Evolutionary conservation across 495 filamentous ascomycete species (phyloP).

Genomic region (Neurospora sp.): DNA sequence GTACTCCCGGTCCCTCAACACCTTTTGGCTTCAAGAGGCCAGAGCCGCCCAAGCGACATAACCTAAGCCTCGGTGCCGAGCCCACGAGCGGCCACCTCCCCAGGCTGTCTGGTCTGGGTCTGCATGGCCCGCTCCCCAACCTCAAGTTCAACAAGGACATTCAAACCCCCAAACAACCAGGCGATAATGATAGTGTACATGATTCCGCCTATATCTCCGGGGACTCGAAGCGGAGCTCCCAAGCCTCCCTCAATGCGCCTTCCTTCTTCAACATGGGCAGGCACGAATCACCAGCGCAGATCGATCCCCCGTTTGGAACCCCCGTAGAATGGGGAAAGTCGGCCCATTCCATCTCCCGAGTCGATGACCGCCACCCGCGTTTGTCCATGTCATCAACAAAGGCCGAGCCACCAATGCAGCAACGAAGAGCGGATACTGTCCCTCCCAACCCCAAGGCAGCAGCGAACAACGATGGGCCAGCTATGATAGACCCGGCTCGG

Average conservation of each 20-base stretch:
- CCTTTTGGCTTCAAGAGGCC: slow-evolving; percentile 27
- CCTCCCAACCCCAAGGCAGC: slow-evolving; percentile 24
- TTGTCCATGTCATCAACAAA: slow-evolving; percentile 35
- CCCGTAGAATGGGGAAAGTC: slow-evolving; percentile 13
- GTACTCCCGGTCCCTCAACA: slow-evolving; percentile 14
- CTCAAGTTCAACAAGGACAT: slow-evolving; percentile 5
- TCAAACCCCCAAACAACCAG: slow-evolving; percentile 9
- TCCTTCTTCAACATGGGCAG: slow-evolving; percentile 22
- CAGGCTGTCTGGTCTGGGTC: slow-evolving; percentile 7
- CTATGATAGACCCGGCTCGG: slow-evolving; percentile 52
- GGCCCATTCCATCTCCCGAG: slow-evolving; percentile 25
- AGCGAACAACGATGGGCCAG: slow-evolving; percentile 34
- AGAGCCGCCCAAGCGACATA: slow-evolving; percentile 27
- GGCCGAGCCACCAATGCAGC: slow-evolving; percentile 9
- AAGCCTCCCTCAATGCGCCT: slow-evolving; percentile 29
- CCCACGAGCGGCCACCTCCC: slow-evolving; percentile 17
- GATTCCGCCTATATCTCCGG: slow-evolving; percentile 38
- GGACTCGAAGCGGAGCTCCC: slow-evolving; percentile 37
- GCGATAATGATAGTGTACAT: slow-evolving; percentile 25
- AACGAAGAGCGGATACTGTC: slow-evolving; percentile 44
- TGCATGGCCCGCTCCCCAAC: slow-evolving; percentile 2
- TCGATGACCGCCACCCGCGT: slow-evolving; percentile 41
- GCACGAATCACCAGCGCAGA: slow-evolving; percentile 28
- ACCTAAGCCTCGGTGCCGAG: slow-evolving; percentile 24
- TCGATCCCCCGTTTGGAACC: slow-evolving; percentile 24